These are phyloP conservation scores for Aspergillus quadrilineatus DNA, from an alignment of 2,329 filamentous ascomycete genomes.

Conservation along the genomic window DNA sequence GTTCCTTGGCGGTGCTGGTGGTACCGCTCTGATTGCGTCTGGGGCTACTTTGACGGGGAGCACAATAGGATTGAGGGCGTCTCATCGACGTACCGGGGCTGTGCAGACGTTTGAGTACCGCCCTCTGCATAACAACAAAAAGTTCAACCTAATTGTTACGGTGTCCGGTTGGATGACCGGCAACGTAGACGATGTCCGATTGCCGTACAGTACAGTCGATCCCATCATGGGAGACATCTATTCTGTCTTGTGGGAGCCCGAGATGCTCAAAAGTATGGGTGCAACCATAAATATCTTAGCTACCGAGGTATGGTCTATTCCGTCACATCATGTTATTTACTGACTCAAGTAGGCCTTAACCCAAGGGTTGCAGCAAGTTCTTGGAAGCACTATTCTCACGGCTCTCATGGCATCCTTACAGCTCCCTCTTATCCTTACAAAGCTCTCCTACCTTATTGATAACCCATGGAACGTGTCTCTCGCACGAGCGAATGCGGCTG, in stretches of 20 bases:
- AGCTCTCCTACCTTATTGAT: conserved; percentile 93
- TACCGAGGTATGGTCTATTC: conserved; percentile 66
- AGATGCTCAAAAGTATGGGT: conserved; percentile 97
- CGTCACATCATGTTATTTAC: not conserved
- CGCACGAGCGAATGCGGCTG: conserved; percentile 81
- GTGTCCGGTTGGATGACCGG: conserved; percentile 98
- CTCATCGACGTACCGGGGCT: conserved; percentile 81
- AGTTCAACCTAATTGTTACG: conserved; percentile 92
- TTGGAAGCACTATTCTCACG: conserved; percentile 84
- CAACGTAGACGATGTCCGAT: conserved; percentile 90
- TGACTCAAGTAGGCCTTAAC: conserved; percentile 69
- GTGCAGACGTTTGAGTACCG: conserved; percentile 97
- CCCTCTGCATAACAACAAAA: conserved; percentile 95
- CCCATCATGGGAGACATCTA: conserved; percentile 98
- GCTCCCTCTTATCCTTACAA: conserved; percentile 87
- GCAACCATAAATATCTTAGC: conserved; percentile 97
- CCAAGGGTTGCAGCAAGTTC: conserved; percentile 90
- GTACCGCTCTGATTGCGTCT: conserved; percentile 91
- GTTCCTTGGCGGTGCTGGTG: conserved; percentile 88
- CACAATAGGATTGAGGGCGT: conserved; percentile 80
- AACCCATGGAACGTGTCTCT: conserved; percentile 98
- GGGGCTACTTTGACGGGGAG: conserved; percentile 82
- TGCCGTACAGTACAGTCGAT: conserved; percentile 95
- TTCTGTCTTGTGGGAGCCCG: conserved; percentile 94
- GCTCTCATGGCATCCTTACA: conserved; percentile 90